A percentile compares a stretch with the other conserved stretches of the same genome.
Conservation (phyloP, 352 stramenopile species). For the Elongisporangium undulatum region DNA sequence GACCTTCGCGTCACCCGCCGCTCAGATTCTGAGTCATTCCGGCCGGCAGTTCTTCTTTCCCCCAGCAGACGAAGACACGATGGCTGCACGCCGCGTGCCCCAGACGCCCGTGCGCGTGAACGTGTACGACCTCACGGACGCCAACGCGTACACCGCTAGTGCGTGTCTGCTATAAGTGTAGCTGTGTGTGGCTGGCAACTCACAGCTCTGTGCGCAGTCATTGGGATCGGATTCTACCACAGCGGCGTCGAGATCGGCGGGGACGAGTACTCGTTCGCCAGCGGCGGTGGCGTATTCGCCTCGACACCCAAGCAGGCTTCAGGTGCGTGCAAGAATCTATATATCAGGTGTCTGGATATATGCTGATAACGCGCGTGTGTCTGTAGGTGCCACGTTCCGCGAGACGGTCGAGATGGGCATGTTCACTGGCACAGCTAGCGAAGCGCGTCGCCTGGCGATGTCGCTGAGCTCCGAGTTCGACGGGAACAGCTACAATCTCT, state of each 20-base stretch:
- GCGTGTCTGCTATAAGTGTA: constrained; percentile 10
- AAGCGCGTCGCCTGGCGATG: constrained; percentile 77
- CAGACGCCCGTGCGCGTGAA: constrained; percentile 86
- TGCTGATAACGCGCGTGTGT: background rate
- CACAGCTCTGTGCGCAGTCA: constrained; percentile 18
- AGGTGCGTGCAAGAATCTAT: constrained; percentile 24
- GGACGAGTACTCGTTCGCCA: constrained; percentile 92
- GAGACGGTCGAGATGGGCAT: constrained; percentile 86
- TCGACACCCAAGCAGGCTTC: constrained; percentile 54
- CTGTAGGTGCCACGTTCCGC: constrained; percentile 81
- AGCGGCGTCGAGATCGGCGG: constrained; percentile 90
- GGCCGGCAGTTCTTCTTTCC: background rate
- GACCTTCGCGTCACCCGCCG: background rate
- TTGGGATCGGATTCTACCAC: constrained; percentile 90
- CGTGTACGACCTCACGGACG: constrained; percentile 91
- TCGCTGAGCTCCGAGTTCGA: constrained; percentile 87
- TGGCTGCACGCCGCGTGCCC: constrained; percentile 33
- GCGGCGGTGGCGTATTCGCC: constrained; percentile 88
- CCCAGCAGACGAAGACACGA: constrained; percentile 11
- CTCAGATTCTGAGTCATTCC: background rate
- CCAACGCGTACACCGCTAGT: constrained; percentile 87
- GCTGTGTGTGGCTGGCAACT: background rate
- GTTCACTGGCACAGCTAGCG: constrained; percentile 82
- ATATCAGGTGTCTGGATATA: background rate
- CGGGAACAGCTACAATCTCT: constrained; percentile 87